Evolutionary conservation across 345 rosid species (phyloP).

Genomic region (Gynandropsis gynandra): DNA sequence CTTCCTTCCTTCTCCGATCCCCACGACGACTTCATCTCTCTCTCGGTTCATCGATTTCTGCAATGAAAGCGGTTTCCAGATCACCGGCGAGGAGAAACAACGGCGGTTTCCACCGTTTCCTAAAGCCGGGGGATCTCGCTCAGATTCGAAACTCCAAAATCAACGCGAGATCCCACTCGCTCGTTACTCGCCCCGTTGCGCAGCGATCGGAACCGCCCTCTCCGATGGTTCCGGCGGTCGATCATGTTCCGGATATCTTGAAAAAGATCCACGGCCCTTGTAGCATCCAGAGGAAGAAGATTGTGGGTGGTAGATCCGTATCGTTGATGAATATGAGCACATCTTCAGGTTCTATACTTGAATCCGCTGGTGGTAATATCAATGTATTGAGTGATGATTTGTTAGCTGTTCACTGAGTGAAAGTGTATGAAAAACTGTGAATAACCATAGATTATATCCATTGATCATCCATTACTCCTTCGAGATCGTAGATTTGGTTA

Average conservation of each 20-base stretch:
- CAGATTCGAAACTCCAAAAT: conserved; percentile 48
- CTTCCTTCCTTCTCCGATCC: no score
- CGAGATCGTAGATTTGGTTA: no score
- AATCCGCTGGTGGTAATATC: conserved; percentile 20
- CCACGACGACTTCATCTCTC: no score
- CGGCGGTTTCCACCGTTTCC: conserved; percentile 30
- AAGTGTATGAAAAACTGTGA: no score
- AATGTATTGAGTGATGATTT: conserved; percentile 32
- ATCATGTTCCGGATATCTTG: conserved; percentile 35
- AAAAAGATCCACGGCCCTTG: conserved; percentile 35
- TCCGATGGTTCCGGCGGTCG: conserved; percentile 16
- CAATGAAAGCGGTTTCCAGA: no score
- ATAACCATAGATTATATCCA: no score
- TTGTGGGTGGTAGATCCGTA: conserved; percentile 40
- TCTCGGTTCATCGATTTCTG: no score
- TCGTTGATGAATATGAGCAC: conserved; percentile 25
- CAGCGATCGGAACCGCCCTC: conserved; percentile 8
- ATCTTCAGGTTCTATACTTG: conserved; percentile 19
- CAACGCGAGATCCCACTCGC: conserved; percentile 31
- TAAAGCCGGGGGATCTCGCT: conserved; percentile 58
- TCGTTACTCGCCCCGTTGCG: neutral
- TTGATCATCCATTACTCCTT: no score
- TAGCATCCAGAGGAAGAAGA: conserved; percentile 43
- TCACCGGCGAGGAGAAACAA: no score
- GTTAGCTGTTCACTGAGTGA: conserved; percentile 46